A percentile compares a stretch with the other conserved stretches of the same genome.
Conservation (phyloP, 441 rosid species). For the Pelargonium myrrhifolium region DNA sequence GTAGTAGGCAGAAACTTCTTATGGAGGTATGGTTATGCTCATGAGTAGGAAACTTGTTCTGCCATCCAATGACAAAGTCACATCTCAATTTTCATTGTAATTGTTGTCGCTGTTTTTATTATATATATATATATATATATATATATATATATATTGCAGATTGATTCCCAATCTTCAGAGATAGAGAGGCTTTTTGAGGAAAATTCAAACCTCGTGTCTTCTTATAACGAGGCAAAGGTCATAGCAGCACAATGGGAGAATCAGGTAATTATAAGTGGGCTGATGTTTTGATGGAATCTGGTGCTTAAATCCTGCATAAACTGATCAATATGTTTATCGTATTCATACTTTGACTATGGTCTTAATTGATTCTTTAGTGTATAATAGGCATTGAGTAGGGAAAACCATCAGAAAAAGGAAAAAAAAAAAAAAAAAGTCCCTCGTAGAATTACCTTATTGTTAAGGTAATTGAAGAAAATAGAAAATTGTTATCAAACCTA, state of each 20-base stretch:
- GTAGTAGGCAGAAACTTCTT: slow-evolving; percentile 89
- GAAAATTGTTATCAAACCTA: neutral
- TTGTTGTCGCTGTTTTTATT: neutral
- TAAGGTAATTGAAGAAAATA: neutral
- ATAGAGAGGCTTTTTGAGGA: slow-evolving; percentile 91
- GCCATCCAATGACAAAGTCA: neutral
- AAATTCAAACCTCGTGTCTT: slow-evolving; percentile 56
- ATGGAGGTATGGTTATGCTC: slow-evolving; percentile 51
- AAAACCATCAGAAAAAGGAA: too few species aligned
- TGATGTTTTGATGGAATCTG: slow-evolving; percentile 4
- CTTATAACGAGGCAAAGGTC: slow-evolving; percentile 61
- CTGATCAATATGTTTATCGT: neutral
- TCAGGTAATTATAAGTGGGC: slow-evolving; percentile 45
- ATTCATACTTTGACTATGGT: neutral
- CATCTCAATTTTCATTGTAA: neutral
- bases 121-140: too few species aligned
- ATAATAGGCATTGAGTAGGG: neutral
- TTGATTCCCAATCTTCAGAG: slow-evolving; percentile 93
- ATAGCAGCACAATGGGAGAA: slow-evolving; percentile 78
- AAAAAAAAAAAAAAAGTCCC: neutral
- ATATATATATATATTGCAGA: too few species aligned
- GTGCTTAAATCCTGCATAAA: neutral
- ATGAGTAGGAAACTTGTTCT: neutral
- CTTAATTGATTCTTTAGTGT: neutral
- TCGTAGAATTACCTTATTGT: too few species aligned